A percentile compares a stretch with the other conserved stretches of the same genome.
Evolutionary conservation across 202 grass and related monocot genomes (phyloP).

Genomic region (Musa balbisiana): DNA sequence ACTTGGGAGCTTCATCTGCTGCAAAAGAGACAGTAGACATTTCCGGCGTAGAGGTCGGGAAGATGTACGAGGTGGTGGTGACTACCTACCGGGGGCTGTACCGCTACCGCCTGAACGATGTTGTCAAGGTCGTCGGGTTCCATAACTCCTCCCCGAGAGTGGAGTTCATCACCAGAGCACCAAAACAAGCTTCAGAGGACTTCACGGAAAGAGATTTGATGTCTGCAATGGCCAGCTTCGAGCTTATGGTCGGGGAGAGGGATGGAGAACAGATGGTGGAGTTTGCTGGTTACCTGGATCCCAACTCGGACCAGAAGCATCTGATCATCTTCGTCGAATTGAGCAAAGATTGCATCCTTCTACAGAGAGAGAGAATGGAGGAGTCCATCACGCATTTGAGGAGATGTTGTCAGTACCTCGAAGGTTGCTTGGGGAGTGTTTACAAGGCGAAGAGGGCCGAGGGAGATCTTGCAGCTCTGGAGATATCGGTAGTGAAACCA

Average conservation of each 20-base stretch:
- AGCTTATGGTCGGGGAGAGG: conserved; percentile 16
- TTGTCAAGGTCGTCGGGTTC: conserved; percentile 29
- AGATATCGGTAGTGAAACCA: conserved; percentile 24
- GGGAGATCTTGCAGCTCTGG: conserved; percentile 17
- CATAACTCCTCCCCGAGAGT: conserved; percentile 23
- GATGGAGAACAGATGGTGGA: conserved; percentile 11
- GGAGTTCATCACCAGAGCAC: conserved; percentile 28
- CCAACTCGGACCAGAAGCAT: background rate
- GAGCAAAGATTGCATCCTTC: conserved; percentile 6
- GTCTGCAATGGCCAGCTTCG: conserved; percentile 19
- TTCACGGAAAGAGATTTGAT: conserved; percentile 27
- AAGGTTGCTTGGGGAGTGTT: conserved; percentile 24
- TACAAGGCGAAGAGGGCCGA: conserved; percentile 22
- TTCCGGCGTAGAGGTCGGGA: conserved; percentile 18
- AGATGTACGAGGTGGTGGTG: conserved; percentile 30
- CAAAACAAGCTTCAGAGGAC: conserved; percentile 16
- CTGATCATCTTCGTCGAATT: conserved; percentile 24
- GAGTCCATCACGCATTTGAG: conserved; percentile 7
- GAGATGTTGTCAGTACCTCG: conserved; percentile 7
- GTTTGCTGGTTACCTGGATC: conserved; percentile 16
- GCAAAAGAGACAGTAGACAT: conserved; percentile 21
- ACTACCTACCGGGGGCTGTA: conserved; percentile 30
- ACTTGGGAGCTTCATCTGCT: background rate
- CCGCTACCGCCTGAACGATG: conserved; percentile 21
- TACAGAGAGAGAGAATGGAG: conserved; percentile 8